These are phyloP conservation scores for Lentinula lateritia DNA, from an alignment of 768 basidiomycete species.

Conservation along the genomic window DNA sequence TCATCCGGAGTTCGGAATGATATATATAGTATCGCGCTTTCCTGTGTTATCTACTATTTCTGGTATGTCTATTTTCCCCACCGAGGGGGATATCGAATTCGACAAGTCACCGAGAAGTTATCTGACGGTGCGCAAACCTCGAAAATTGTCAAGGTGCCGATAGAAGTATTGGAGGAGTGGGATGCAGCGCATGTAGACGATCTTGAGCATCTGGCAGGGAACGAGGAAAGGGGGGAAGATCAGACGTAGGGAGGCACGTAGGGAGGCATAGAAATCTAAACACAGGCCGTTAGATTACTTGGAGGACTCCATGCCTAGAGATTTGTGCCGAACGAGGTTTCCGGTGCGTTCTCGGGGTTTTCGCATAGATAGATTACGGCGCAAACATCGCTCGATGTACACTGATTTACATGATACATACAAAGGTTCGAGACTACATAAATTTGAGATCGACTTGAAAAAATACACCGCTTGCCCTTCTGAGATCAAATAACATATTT, in stretches of 20 bases:
- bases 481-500: neutral
- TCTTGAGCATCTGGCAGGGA: neutral
- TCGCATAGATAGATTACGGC: no score
- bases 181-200: constrained; percentile 28
- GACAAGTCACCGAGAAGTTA: constrained; percentile 36
- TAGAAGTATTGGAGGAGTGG: constrained; percentile 24
- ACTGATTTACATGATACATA: neutral
- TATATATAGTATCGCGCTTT: constrained; percentile 20
- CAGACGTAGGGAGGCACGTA: neutral
- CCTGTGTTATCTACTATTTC: constrained; percentile 23
- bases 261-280: no score
- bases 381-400: neutral
- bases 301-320: no score
- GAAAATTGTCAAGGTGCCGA: constrained; percentile 24
- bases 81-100: constrained; percentile 35
- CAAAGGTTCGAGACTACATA: neutral
- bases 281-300: no score
- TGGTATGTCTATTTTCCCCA: constrained; percentile 40
- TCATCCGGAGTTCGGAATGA: neutral
- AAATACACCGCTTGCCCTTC: neutral
- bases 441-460: no score
- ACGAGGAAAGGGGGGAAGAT: neutral
- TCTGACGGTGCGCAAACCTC: constrained; percentile 29
- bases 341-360: no score
- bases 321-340: no score